Conservation (phyloP, 2,329 filamentous ascomycete genomes). For the Trichoderma koningii region DNA sequence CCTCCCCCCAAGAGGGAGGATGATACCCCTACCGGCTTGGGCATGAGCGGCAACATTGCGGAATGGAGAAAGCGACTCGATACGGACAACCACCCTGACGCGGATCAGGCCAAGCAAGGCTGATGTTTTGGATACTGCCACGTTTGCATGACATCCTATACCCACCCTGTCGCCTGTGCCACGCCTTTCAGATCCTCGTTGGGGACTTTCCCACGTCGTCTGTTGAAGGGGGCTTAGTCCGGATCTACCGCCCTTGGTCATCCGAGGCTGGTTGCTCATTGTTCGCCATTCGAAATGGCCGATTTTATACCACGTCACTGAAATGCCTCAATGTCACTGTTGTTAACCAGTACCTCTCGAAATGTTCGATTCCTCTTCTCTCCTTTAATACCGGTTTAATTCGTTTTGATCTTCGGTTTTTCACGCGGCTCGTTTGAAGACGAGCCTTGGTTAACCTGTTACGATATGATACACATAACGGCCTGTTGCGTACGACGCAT, state of each 20-base stretch:
- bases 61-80: constrained; percentile 82
- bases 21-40: constrained; percentile 46
- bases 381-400: constrained; percentile 29
- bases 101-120: constrained; percentile 35
- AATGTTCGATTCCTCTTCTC: constrained; percentile 28
- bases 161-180: constrained; percentile 36
- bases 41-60: constrained; percentile 70
- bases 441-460: constrained; percentile 16
- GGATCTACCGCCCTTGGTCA: neutral
- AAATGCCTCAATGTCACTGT: constrained; percentile 26
- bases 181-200: constrained; percentile 8
- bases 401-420: neutral
- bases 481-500: constrained; percentile 24
- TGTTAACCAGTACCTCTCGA: constrained; percentile 20
- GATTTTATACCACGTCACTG: constrained; percentile 15
- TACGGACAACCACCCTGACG: constrained; percentile 42
- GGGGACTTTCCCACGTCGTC: neutral
- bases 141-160: constrained; percentile 39
- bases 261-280: constrained; percentile 20
- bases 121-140: constrained; percentile 35
- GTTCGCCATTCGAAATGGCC: constrained; percentile 5
- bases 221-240: neutral
- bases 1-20: constrained; percentile 46
- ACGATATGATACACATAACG: constrained; percentile 23
- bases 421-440: constrained; percentile 13